Evolutionary conservation across 345 rosid species (phyloP), one percentile per base, ranked within the genome.

Genomic region (Syzygium grande): DNA sequence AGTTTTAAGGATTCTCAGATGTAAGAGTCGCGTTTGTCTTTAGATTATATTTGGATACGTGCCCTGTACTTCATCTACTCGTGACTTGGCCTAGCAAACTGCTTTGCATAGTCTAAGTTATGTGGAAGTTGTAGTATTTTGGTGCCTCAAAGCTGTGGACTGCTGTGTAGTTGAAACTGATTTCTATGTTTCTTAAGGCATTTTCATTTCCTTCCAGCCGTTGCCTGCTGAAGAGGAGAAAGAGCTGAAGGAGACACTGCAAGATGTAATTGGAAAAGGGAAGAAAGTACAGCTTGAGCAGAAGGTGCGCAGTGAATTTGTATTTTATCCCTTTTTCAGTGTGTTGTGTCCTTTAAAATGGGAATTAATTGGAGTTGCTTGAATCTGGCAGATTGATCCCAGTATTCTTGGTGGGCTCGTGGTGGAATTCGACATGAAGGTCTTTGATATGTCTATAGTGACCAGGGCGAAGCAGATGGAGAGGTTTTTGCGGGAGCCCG

Each of bases 401-500:
- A 98, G 94, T 73, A 96, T 98, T 90, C 96, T 94, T 51, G 99
- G 99, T 80, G 99, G 99, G 84, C 90, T 98, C 11, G 92, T 96
- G 54, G 96, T 98, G 41, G 97, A 98, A 94, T 98, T 96, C 43
- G 90, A 85, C n/a, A 95, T 92, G 87, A 96, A 98, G 97, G 97
- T 98, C 90, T 92, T 98, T 89, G 99, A 98, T 92, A 93, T 96
- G 99, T 98, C 99, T 84, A 98, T 98, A 78, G 93, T 84, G 94
- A 95, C 98, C 5, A 94, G 99, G 89, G 98, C 98, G 16, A 90
- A 87, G 86, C 98, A 96, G 92, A 98, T 98, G 99, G 98, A 98
- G 95, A 94, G 98, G 93, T 93, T 94, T 89, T 92, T 98, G 89
- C 94, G 95, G 19, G 97, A 96, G 89, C 98, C 99, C 55, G 61